Conservation (phyloP, 768 basidiomycete species). For the Russula emetica region DNA sequence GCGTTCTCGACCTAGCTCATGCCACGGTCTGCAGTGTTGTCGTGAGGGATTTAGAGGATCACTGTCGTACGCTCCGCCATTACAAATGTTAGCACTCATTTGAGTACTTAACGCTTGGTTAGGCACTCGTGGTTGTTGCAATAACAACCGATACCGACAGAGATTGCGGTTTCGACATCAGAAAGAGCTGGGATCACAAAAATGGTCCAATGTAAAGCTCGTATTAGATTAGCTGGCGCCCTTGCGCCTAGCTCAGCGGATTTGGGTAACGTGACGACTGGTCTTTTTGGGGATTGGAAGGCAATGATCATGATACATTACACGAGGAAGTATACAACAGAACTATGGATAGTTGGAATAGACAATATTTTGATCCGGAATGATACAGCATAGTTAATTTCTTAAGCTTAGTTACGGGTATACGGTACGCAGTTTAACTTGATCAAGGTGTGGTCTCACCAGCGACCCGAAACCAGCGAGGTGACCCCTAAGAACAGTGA, state of each 20-base stretch:
- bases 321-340: neutral
- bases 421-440: conserved; percentile 23
- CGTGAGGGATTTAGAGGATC: conserved; percentile 41
- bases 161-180: conserved; percentile 42
- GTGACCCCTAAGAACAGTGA: conserved; percentile 10
- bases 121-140: conserved; percentile 50
- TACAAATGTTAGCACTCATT: neutral
- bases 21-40: conserved; percentile 47
- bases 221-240: conserved; percentile 21
- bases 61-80: conserved; percentile 47
- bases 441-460: conserved; percentile 1
- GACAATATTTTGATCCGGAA: neutral
- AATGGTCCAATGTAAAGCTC: conserved; percentile 26
- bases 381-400: conserved; percentile 3
- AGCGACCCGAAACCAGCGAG: conserved; percentile 4
- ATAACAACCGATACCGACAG: conserved; percentile 52
- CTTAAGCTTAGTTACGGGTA: conserved; percentile 10
- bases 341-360: conserved; percentile 15
- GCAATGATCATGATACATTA: conserved; percentile 4
- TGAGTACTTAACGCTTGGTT: conserved; percentile 12
- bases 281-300: neutral
- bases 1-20: conserved; percentile 48
- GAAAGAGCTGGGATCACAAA: conserved; percentile 27
- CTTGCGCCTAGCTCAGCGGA: neutral
- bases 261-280: neutral